Evolutionary conservation across 73 alveolate species (phyloP), one percentile per base, ranked within the genome.

Genomic region (Stentor roeselii): DNA sequence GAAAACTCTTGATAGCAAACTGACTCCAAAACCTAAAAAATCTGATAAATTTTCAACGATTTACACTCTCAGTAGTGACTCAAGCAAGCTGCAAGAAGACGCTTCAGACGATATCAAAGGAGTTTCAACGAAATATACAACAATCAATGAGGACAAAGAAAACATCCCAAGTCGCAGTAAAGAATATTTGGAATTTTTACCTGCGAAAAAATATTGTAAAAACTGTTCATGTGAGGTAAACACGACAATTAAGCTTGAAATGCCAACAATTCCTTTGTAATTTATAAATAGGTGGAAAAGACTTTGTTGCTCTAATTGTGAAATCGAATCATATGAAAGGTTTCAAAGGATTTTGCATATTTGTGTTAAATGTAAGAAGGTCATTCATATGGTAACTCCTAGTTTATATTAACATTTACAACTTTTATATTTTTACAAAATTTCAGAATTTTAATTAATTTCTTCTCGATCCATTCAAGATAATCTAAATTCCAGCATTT

Each of bases 241-340:
- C 21, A 50, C 67, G 6, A 50, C 67, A 50, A 50, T 50, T 50
- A 50, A 21, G 21, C 6, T 50, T 6, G 67, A 50, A 50, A 50
- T 50, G 67, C 67, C 67, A 50, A 50, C 67, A 50, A 50, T 50
- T 50, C 67, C 67, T 50, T 50, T 50, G 67, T 50, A 50, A 50
- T 6, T 11, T 50, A 11, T 50, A 50, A 11, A 21, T 21, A 50
- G 67, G 6, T 50, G 67, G 67, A 50, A 50, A 50, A 50, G 67
- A 50, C 6, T 50, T 11, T 50, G 67, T 50, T 50, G 67, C 21
- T 6, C 67, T 6, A 50, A 50, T 50, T 50, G 67, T 50, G 67
- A 50, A 50, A 50, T 50, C 6, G 67, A 50, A 11, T 6, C 67
- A 50, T 21, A 11, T 50, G 67, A 50, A 50, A 6, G 67, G 21